Evolutionary conservation across 768 basidiomycete genomes (phyloP), one percentile per base, ranked within the genome.

Genomic region (Hemileccinum impolitum): DNA sequence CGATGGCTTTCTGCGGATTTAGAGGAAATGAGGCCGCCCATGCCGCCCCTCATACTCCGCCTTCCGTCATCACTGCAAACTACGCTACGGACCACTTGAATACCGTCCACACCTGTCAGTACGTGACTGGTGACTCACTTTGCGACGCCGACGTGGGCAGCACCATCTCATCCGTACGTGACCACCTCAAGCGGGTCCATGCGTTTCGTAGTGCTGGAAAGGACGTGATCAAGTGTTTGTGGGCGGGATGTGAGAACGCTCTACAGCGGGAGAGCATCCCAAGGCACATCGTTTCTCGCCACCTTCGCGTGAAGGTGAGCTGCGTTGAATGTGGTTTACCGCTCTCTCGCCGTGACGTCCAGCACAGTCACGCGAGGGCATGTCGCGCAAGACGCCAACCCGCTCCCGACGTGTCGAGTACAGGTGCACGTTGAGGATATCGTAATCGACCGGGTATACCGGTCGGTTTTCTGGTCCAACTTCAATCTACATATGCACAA

Each of bases 301-400:
- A 63, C 32, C 31, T 64, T 15, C 46, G 23, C 2, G 43, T 56
- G 12, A 45, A 44, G 36, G 51, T 53, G 38, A 2, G 1, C 4
- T 63, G 62, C 32, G 11, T 0, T 1, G n/a, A 1, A 2, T 63
- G 62, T 34, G 52, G 57, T 1, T 1, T 50, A 4, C 5, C 23
- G 11, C 53, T 64, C 25, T 61, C 62, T 38, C 62, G 62, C 4
- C 26, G 37, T 9, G 62, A 63, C 30, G 62, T 63, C 43, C 47
- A 21, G 21, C 36, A 34, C 2, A 50, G 40, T 19, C 62, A 63
- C 26, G 43, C 38, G 10, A 56, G 14, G 6, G 49, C 17, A 4
- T 63, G 62, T 34, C 51, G 14, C 1, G 49, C 25, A 17, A 42
- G 39, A 14, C 44, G 23, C 23, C 19, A 8, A 30, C 7, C 11